These are phyloP conservation scores for Calonectria pteridis DNA, from an alignment of 2,329 filamentous ascomycete genomes.

Conservation along the genomic window DNA sequence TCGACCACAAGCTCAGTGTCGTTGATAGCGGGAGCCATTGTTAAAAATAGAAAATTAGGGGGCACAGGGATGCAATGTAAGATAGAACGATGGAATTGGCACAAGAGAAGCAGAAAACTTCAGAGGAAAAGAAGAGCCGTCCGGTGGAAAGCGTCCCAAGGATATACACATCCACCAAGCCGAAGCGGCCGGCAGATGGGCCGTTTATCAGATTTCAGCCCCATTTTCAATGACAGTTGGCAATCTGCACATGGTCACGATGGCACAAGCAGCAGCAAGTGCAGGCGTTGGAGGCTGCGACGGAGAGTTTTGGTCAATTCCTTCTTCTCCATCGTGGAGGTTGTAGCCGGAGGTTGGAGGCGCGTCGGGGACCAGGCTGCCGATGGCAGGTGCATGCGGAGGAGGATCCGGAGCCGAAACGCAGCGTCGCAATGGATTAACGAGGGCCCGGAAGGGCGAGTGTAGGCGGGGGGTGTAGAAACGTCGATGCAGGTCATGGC, in stretches of 20 bases:
- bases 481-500: background rate
- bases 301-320: background rate
- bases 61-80: background rate
- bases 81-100: background rate
- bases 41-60: background rate
- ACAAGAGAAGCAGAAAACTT: background rate
- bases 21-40: conserved; percentile 45
- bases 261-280: conserved; percentile 19
- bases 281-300: conserved; percentile 30
- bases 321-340: conserved; percentile 8
- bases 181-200: background rate
- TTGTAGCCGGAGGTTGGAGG: conserved; percentile 29
- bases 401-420: background rate
- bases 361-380: background rate
- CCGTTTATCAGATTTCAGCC: background rate
- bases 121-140: background rate
- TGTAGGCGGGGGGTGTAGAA: conserved; percentile 18
- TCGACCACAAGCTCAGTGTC: conserved; percentile 46
- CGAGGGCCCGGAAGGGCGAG: background rate
- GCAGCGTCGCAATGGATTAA: background rate
- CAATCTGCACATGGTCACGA: conserved; percentile 15
- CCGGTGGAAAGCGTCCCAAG: background rate
- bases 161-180: conserved; percentile 12
- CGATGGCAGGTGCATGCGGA: conserved; percentile 19
- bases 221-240: background rate